Base-by-base conservation (phyloP, 1,139 yeast genomes). In the Kluyveromyces marxianus region DNA sequence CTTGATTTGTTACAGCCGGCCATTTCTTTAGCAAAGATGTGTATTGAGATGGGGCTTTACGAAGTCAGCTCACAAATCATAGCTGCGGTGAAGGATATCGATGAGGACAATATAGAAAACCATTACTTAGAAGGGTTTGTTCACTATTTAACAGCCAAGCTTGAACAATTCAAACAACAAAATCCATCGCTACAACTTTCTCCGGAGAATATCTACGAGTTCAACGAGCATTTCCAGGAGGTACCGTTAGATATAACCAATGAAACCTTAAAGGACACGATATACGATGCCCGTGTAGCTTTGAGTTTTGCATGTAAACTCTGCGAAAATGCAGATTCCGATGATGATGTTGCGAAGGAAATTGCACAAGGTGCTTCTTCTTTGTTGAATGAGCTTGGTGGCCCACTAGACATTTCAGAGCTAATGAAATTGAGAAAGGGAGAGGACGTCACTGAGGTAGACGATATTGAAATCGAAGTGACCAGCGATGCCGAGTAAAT, bases 101-200 rank as follows among this genome's bases (percentile, higher is more conserved):
- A 90, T 65, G 97, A 90, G 56, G 83, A 81, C 54, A 79, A 86
- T 50, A 70, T 87, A 47, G 97, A 90, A 57, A 74, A 83, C 34
- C 83, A 77, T 59, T 90, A 90, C 61, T 70, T 88, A 54, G 95
- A 87, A 60, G 94, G 94, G 0, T 77, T 89, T 58, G 80, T 94
- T 0, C 72, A 81, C 57, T 75, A 81, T 51, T 70, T 86, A 55
- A 71, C 69, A 45, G 80, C 82, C 14, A 79, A 81, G 51, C 62
- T 71, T 49, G 54, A 67, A 48, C 55, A 51, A 33, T 62, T 58
- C 48, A 56, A 54, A 47, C 31, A 44, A 10, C 37, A 44, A n/a
- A 61, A 57, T 41, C 58, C 60, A 25, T 44, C 50, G 3, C 44
- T 54, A 10, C 45, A 50, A 3, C 44, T 57, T 35, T 52, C 54